Evolutionary conservation across 23 red algal genomes (phyloP), one percentile per base, ranked within the genome.

Genomic region (Gracilaria gracilis): DNA sequence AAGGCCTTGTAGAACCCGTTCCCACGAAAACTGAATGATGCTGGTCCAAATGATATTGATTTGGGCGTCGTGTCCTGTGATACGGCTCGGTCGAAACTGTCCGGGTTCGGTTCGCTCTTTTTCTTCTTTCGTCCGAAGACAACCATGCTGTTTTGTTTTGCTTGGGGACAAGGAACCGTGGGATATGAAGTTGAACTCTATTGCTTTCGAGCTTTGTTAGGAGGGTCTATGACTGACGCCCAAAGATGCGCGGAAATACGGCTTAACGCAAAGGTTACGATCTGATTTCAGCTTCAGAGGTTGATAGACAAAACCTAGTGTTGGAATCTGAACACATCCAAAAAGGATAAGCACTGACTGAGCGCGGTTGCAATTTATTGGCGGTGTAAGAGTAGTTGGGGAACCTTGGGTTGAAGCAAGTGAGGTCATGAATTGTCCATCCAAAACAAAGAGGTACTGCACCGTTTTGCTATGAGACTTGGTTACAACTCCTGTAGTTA

Each of bases 111-210:
- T 44, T 73, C 67, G 27, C 47, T 46, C 76, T 81, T 81, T 20
- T 81, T 81, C 54, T 59, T 81, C 19, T 58, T 81, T 46, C 76
- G 54, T 21, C 76, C 47, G 37, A 81, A 81, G 49, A 81, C 46
- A 36, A 36, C 76, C 76, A 81, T 81, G 49, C 11, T 27, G 29
- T 62, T 19, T 31, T 31, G 13, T 31, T 31, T 62, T 11, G 4
- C 11, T 4, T 46, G 11, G 5, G 11, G 42, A 46, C 42, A 11
- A 46, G 16, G 16, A 55, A 55, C 51, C 8, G 51, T 1, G 51
- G 51, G 16, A 20, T 55, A 15, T 15, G 51, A 55, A 55, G 5
- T 55, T 55, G 51, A 55, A 55, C 9, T 55, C 1, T 1, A 5
- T 6, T 15, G 19, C 51, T 55, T 55, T 55, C 17, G 9, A 55